Base-by-base conservation (phyloP, 352 stramenopile species). In the Phytopythium montanum region DNA sequence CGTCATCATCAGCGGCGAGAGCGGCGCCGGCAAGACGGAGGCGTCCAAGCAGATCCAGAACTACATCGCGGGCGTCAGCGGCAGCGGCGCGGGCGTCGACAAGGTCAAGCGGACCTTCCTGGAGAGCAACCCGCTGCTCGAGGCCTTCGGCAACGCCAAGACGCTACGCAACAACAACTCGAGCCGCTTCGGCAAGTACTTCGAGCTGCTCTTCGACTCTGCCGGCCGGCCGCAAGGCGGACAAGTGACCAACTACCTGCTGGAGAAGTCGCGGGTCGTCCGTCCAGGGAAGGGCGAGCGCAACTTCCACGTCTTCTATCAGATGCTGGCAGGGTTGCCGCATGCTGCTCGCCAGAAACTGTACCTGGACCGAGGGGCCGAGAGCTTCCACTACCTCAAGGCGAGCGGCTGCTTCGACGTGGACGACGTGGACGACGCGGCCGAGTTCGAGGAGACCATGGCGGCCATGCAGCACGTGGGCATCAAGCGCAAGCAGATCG, bases 231-330 rank as follows among this genome's bases (percentile, higher is more conserved):
- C 81, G 29, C 85, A 94, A 60, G 89, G 90, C 21, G 92, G 91
- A 18, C 85, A 94, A 64, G 93, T 97, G 52, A 93, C 90, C 21
- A 97, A 97, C 48, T 97, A 97, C 58, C 53, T 98, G 42, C 71
- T 97, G 18, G 91, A 98, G 61, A 97, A 98, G 71, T 96, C 80
- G 10, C 77, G 93, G 1, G 79, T 97, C 10, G 90, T 97, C 25
- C 74, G 78, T 18, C 85, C 90, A 0, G 89, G 88, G 19, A 87
- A 88, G 51, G 87, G 84, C 23, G 93, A 98, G 70, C 75, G 94
- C 25, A 98, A 97, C 60, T 98, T 98, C 69, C 94, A 98, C 68
- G 92, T 97, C 44, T 98, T 98, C 61, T 98, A 98, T 61, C 92
- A 98, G 70, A 57, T 98, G 21, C 57, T 97, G 16, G 75, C 82